These are phyloP conservation scores for Golubevia sp. DNA, from an alignment of 1,284 basidiomycete genomes.

Conservation along the genomic window DNA sequence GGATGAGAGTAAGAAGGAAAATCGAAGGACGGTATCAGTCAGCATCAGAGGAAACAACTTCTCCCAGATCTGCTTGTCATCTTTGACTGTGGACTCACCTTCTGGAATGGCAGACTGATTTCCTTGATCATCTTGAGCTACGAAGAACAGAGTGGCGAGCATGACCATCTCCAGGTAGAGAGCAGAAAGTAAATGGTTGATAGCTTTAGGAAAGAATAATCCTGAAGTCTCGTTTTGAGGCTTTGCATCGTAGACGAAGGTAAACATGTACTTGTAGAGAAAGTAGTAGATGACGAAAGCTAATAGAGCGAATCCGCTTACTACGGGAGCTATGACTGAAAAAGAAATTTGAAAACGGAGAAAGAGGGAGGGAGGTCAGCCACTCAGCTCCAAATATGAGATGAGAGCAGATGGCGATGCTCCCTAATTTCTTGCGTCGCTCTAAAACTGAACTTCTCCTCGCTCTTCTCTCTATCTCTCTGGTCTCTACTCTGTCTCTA, in stretches of 20 bases:
- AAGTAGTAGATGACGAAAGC: conserved; percentile 84
- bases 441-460: too few species aligned
- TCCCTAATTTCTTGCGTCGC: too few species aligned
- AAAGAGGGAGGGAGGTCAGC: too few species aligned
- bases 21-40: background rate
- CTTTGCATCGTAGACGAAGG: conserved; percentile 72
- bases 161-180: background rate
- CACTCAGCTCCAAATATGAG: too few species aligned
- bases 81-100: background rate
- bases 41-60: conserved; percentile 70
- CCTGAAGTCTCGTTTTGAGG: conserved; percentile 83
- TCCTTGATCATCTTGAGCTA: conserved; percentile 67
- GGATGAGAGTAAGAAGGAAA: background rate
- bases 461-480: too few species aligned
- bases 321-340: conserved; percentile 92
- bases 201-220: conserved; percentile 91
- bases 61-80: conserved; percentile 61
- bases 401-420: too few species aligned
- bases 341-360: too few species aligned
- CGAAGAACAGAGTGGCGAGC: conserved; percentile 79
- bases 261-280: conserved; percentile 64
- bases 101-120: background rate
- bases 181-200: conserved; percentile 72
- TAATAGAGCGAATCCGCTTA: conserved; percentile 83
- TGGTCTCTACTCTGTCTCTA: too few species aligned